Conservation (phyloP, 192 early-diverging fungal species). For the Entomortierella beljakovae region DNA sequence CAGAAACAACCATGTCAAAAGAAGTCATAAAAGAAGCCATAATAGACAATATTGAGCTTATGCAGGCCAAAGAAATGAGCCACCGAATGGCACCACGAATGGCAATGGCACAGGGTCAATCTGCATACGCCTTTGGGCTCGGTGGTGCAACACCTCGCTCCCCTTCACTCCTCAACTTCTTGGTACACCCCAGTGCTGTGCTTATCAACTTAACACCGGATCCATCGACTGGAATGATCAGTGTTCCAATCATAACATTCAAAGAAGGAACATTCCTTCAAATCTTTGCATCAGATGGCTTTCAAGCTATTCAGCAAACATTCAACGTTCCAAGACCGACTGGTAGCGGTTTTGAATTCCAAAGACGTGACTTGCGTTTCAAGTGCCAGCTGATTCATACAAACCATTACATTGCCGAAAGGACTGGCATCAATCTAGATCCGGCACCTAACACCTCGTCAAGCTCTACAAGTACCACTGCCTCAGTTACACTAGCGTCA, state of each 20-base stretch:
- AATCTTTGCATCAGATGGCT: constrained; percentile 30
- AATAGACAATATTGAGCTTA: no score
- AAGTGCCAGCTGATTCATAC: constrained; percentile 29
- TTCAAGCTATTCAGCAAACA: constrained; percentile 30
- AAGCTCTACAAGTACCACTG: background rate
- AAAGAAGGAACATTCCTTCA: constrained; percentile 35
- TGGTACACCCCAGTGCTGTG: constrained; percentile 29
- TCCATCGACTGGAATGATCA: constrained; percentile 13
- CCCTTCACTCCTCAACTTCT: constrained; percentile 27
- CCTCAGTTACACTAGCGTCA: constrained; percentile 33
- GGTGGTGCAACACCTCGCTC: background rate
- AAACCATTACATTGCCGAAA: constrained; percentile 50
- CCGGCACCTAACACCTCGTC: background rate
- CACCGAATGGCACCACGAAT: no score
- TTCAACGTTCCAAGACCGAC: constrained; percentile 8
- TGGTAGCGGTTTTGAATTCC: background rate
- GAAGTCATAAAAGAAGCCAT: background rate
- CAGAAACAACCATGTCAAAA: constrained; percentile 25
- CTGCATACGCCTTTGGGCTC: background rate
- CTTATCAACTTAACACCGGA: constrained; percentile 31
- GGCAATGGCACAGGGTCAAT: no score
- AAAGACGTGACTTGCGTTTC: constrained; percentile 43
- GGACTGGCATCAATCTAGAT: constrained; percentile 32
- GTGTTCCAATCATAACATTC: constrained; percentile 19
- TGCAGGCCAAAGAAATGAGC: no score